Conservation (phyloP, 176 grass and related monocot species). For the Echinochloa phyllopogon region DNA sequence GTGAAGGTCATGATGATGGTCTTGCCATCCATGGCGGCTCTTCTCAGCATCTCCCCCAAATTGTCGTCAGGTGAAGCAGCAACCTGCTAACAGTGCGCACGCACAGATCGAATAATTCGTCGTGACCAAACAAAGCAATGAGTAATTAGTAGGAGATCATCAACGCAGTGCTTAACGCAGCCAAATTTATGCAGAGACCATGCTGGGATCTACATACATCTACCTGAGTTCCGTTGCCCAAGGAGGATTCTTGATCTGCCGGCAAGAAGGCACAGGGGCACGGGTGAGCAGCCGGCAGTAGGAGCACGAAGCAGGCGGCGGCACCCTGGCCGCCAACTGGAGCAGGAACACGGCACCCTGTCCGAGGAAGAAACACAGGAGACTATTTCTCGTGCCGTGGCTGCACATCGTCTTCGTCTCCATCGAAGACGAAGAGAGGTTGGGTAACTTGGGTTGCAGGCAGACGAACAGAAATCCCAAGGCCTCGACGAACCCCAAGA, state of each 20-base stretch:
- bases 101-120: background rate
- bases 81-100: background rate
- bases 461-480: too few relatives aligned
- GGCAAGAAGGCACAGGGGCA: background rate
- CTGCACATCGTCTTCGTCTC: background rate
- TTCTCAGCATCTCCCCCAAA: conserved; percentile 1
- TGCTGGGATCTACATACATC: background rate
- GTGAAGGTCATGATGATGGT: conserved; percentile 54
- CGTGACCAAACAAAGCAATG: background rate
- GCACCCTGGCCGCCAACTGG: too few relatives aligned
- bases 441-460: too few relatives aligned
- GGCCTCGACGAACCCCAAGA: too few relatives aligned
- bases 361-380: conserved; percentile 20
- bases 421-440: background rate
- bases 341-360: too few relatives aligned
- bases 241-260: background rate
- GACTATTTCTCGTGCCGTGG: background rate
- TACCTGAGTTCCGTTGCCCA: background rate
- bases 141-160: too few relatives aligned
- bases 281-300: background rate
- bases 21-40: conserved; percentile 49
- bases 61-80: background rate
- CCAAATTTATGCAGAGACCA: too few relatives aligned
- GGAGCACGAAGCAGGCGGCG: conserved; percentile 1
- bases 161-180: too few relatives aligned